Evolutionary conservation across 164 flowering plant genomes (phyloP).

Genomic region (Malania oleifera): DNA sequence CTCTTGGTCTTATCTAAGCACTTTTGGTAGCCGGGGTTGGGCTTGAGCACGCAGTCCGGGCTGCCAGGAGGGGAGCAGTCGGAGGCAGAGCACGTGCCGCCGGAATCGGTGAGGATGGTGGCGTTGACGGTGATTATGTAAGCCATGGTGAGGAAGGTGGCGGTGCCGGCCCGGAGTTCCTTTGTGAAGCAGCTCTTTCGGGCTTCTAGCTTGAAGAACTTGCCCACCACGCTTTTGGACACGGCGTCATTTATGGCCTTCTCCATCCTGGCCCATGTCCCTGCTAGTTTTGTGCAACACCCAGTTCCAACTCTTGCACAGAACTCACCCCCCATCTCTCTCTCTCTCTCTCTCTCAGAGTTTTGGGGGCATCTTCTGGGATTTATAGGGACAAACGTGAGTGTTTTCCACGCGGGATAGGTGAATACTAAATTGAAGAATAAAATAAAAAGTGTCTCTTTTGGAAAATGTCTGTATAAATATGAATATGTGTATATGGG

Average conservation of each 20-base stretch:
- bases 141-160: conserved; percentile 91
- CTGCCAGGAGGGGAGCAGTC: conserved; percentile 49
- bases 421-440: too few relatives aligned
- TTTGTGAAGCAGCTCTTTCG: conserved; percentile 63
- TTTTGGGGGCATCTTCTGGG: too few relatives aligned
- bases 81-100: conserved; percentile 59
- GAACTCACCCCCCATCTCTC: conserved; percentile 28
- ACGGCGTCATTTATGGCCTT: conserved; percentile 41
- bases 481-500: too few relatives aligned
- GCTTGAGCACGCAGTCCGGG: conserved; percentile 43
- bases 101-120: conserved; percentile 72
- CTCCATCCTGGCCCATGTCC: conserved; percentile 40
- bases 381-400: too few relatives aligned
- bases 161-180: conserved; percentile 75
- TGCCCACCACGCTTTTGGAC: conserved; percentile 52
- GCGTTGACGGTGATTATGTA: conserved; percentile 84
- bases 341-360: conserved; percentile 20
- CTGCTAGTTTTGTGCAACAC: conserved; percentile 19
- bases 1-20: conserved; percentile 53
- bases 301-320: conserved; percentile 28
- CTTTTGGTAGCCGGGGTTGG: conserved; percentile 49
- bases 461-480: too few relatives aligned
- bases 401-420: too few relatives aligned
- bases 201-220: conserved; percentile 68
- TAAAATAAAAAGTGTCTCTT: too few relatives aligned